Conservation (phyloP, 2,329 filamentous ascomycete species). For the Aspergillus neotritici region DNA sequence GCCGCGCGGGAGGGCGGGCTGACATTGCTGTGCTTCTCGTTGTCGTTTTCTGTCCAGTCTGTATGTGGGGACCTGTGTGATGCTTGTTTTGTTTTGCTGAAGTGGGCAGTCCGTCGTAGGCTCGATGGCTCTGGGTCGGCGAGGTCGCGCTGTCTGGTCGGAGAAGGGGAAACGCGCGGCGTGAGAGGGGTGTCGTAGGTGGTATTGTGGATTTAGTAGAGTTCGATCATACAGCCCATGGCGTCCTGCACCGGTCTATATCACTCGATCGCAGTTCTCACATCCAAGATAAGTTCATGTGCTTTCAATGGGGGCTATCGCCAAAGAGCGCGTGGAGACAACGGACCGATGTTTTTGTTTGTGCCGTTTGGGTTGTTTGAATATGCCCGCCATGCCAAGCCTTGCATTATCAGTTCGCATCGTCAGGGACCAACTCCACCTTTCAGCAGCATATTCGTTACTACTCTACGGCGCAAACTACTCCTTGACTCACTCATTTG, state of each 20-base stretch:
- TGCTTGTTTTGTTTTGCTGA: not conserved
- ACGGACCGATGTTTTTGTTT: constrained; percentile 19
- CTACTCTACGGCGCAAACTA: not conserved
- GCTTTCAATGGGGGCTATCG: not conserved
- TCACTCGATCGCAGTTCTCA: not conserved
- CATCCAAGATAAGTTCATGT: not conserved
- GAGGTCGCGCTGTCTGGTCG: too few species aligned
- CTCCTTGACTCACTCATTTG: too few species aligned
- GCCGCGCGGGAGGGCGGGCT: constrained; percentile 29
- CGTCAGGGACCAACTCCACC: too few species aligned
- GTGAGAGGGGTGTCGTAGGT: not conserved
- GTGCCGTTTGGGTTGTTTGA: constrained; percentile 20
- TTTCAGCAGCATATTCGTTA: too few species aligned
- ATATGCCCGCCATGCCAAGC: constrained; percentile 13
- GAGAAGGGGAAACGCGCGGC: too few species aligned
- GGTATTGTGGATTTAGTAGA: constrained; percentile 2
- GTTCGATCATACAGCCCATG: constrained; percentile 4
- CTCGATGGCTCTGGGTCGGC: not conserved
- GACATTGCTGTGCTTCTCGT: constrained; percentile 25
- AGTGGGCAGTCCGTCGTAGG: too few species aligned
- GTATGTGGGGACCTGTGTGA: too few species aligned
- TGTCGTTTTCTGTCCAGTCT: not conserved
- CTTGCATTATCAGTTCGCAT: not conserved
- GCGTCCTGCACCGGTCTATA: constrained; percentile 4
- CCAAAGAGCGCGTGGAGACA: constrained; percentile 4